A percentile compares a stretch with the other conserved stretches of the same genome.
phyloP scores from a whole-genome alignment of 83 land plant species.

The Picea engelmannii region DNA sequence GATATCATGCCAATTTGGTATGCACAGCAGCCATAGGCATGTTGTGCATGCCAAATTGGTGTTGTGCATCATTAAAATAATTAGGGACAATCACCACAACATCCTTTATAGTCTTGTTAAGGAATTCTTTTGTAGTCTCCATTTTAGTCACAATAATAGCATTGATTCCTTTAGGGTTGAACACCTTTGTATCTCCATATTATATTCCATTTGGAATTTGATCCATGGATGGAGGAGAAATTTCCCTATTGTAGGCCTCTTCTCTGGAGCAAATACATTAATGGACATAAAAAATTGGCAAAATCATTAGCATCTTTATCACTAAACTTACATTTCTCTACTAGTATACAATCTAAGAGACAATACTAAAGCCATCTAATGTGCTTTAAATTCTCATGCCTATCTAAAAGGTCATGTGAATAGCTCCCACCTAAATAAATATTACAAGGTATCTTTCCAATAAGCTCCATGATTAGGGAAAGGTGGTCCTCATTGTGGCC shows the following conservation, averaged over 20 bases:
- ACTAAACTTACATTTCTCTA: conserved; percentile 26
- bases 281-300: conserved; percentile 61
- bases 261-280: conserved; percentile 77
- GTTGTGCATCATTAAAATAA: too few species aligned
- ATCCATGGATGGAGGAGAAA: too few species aligned
- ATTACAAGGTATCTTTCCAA: conserved; percentile 14
- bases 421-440: conserved; percentile 52
- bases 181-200: too few species aligned
- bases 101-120: too few species aligned
- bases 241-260: conserved; percentile 71
- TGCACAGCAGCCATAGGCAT: too few species aligned
- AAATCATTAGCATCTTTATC: conserved; percentile 65
- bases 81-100: too few species aligned
- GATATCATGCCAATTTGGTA: too few species aligned
- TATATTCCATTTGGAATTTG: neutral
- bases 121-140: too few species aligned
- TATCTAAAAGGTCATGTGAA: conserved; percentile 35
- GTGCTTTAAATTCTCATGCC: conserved; percentile 48
- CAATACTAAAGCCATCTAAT: conserved; percentile 62
- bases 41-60: too few species aligned
- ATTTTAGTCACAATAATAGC: too few species aligned
- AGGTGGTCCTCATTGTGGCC: conserved; percentile 32
- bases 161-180: too few species aligned
- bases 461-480: conserved; percentile 49
- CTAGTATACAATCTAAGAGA: conserved; percentile 44